Evolutionary conservation across 306 rosid genomes (phyloP), one percentile per base, ranked within the genome.

Genomic region (Datisca glomerata): DNA sequence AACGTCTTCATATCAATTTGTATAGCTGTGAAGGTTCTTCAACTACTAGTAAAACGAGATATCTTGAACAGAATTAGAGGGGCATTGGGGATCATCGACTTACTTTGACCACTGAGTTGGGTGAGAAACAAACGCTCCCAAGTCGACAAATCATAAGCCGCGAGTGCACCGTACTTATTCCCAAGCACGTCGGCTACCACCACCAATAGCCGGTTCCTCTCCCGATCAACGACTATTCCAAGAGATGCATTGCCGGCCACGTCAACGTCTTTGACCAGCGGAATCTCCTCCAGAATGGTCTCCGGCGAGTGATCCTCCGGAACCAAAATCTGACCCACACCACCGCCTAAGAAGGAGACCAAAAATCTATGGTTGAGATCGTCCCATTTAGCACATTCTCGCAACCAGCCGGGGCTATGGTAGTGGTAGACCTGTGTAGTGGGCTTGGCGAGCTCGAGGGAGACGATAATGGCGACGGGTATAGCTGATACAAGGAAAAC

Each of bases 351-450:
- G 48, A 65, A 66, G 8, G 86, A 67, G 35, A 68, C 51, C 20
- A 83, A 51, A 69, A 89, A 89, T 21, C 93, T 94, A 36, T 52
- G 47, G 63, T 67, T 7, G 45, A 22, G 71, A 15, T 72, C 59
- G 58, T 83, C 97, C 95, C 95, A 89, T 55, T 77, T 89, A 36
- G 68, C 64, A 44, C 82, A 71, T 60, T 87, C 97, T 41, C 79
- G 60, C 36, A 87, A 49, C 78, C 69, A 83, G 23, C 89, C 73
- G 39, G 55, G 1, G 68, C 85, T 59, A 69, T 72, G 83, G 51
- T 87, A 87, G 67, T 60, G 58, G 41, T 69, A 87, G 15, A 79
- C 81, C 43, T 80, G 89, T 36, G 76, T 65, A 2, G 76, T 1
- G 21, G 86, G 76, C 1, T 57, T 32, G 14, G 85, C 62, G 37